These are phyloP conservation scores for Hypoxylon sp. DNA, from an alignment of 2,329 filamentous ascomycete genomes.

Conservation along the genomic window DNA sequence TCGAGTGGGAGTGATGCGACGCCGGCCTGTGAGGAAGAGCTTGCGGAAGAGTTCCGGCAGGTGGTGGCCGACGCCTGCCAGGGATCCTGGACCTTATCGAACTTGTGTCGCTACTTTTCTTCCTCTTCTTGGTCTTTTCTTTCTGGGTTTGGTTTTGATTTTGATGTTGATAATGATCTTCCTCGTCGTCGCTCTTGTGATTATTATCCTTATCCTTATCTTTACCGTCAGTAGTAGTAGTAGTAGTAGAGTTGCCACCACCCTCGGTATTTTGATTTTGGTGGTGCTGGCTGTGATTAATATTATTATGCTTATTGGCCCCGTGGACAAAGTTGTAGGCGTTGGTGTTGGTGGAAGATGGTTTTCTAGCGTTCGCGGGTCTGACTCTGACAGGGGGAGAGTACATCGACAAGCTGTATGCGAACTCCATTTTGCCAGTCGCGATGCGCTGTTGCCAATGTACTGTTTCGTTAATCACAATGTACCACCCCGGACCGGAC, in stretches of 20 bases:
- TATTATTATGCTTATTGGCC: constrained; percentile 37
- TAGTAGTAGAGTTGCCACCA: neutral
- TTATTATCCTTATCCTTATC: constrained; percentile 11
- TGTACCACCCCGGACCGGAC: constrained; percentile 21
- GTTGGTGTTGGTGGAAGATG: constrained; percentile 34
- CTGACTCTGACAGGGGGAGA: constrained; percentile 45
- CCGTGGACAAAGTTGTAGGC: constrained; percentile 36
- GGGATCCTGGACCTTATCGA: constrained; percentile 47
- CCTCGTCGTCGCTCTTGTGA: constrained; percentile 25
- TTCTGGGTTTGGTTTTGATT: constrained; percentile 26
- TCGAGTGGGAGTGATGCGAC: constrained; percentile 43
- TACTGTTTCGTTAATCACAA: constrained; percentile 24
- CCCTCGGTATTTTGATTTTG: constrained; percentile 6
- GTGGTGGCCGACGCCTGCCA: constrained; percentile 45
- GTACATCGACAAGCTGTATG: constrained; percentile 47
- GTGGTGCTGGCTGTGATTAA: constrained; percentile 26
- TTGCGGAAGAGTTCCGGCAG: constrained; percentile 42
- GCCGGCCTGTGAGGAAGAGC: constrained; percentile 37
- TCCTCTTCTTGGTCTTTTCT: constrained; percentile 36
- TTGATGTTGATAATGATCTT: constrained; percentile 25
- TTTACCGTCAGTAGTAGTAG: constrained; percentile 17
- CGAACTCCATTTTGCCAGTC: constrained; percentile 47
- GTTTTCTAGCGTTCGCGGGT: constrained; percentile 42
- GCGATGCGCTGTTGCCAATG: constrained; percentile 20
- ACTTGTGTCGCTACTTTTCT: constrained; percentile 35